These are phyloP conservation scores for Claviceps fusiformis DNA, from an alignment of 2,329 filamentous ascomycete genomes.

Conservation along the genomic window DNA sequence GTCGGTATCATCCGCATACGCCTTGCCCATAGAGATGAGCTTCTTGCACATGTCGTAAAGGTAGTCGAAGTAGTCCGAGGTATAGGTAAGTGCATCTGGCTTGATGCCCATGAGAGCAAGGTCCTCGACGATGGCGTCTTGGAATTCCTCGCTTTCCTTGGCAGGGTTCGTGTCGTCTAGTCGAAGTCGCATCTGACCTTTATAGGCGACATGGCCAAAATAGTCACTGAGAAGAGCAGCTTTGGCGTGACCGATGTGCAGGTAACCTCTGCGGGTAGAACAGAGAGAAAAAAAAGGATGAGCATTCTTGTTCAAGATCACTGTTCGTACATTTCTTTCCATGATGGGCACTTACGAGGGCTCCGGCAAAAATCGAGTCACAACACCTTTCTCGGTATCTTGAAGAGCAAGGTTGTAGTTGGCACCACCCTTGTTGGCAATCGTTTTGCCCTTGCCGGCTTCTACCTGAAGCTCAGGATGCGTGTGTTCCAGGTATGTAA, in stretches of 20 bases:
- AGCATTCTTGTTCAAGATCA: background rate
- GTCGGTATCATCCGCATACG: slow-evolving; percentile 89
- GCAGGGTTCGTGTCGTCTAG: slow-evolving; percentile 97
- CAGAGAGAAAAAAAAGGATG: background rate
- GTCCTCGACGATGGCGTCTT: slow-evolving; percentile 88
- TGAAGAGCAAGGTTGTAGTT: slow-evolving; percentile 82
- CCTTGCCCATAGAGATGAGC: slow-evolving; percentile 75
- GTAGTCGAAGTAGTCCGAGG: slow-evolving; percentile 89
- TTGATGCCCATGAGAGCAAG: slow-evolving; percentile 82
- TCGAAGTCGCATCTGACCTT: slow-evolving; percentile 78
- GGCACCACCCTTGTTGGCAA: slow-evolving; percentile 64
- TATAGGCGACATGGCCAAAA: slow-evolving; percentile 87
- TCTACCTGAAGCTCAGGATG: slow-evolving; percentile 64
- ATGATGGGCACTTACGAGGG: slow-evolving; percentile 49
- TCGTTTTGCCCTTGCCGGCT: slow-evolving; percentile 53
- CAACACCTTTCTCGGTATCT: slow-evolving; percentile 76
- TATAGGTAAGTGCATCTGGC: slow-evolving; percentile 76
- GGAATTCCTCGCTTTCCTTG: slow-evolving; percentile 94
- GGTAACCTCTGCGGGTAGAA: slow-evolving; percentile 46
- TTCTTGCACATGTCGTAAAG: slow-evolving; percentile 75
- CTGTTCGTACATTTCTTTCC: background rate
- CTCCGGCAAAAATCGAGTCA: slow-evolving; percentile 87
- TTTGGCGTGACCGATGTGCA: slow-evolving; percentile 94
- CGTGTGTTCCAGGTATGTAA: slow-evolving; percentile 66
- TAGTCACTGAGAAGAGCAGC: slow-evolving; percentile 89